These are phyloP conservation scores for Globisporangium abappressorium DNA, from an alignment of 352 stramenopile species.

Conservation along the genomic window DNA sequence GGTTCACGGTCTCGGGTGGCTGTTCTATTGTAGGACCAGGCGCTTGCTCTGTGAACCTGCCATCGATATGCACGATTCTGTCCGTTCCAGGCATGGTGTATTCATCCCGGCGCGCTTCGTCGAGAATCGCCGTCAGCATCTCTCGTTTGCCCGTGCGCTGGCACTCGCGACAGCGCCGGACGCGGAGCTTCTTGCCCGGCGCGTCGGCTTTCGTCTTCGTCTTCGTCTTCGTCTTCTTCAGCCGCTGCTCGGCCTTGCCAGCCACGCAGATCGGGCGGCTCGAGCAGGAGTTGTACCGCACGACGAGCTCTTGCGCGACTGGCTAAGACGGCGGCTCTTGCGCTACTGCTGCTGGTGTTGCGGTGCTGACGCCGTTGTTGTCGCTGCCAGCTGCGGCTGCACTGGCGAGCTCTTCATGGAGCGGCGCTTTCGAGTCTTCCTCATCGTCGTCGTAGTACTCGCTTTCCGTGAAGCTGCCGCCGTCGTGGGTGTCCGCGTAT, in stretches of 20 bases:
- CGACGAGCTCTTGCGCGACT: background rate
- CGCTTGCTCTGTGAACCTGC: too few relatives aligned
- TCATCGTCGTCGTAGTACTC: slow-evolving; percentile 2
- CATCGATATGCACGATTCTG: too few relatives aligned
- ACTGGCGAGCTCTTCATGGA: background rate
- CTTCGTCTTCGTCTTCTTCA: background rate
- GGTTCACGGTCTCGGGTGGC: too few relatives aligned
- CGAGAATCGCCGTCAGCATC: too few relatives aligned
- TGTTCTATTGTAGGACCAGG: too few relatives aligned
- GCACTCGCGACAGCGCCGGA: too few relatives aligned
- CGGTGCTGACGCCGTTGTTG: background rate
- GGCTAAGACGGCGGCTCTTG: background rate
- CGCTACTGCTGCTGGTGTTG: background rate
- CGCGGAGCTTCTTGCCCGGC: too few relatives aligned
- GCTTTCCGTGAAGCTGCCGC: background rate
- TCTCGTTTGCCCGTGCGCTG: too few relatives aligned
- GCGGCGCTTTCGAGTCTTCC: background rate
- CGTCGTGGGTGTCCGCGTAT: background rate
- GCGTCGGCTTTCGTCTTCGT: background rate
- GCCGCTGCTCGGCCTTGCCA: background rate
- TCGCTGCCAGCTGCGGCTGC: background rate
- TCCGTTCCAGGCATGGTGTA: too few relatives aligned
- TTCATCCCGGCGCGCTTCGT: too few relatives aligned
- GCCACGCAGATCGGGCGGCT: background rate
- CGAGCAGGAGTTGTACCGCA: background rate